Conservation (phyloP, 2,329 filamentous ascomycete species). For the Gyromitra esculenta region DNA sequence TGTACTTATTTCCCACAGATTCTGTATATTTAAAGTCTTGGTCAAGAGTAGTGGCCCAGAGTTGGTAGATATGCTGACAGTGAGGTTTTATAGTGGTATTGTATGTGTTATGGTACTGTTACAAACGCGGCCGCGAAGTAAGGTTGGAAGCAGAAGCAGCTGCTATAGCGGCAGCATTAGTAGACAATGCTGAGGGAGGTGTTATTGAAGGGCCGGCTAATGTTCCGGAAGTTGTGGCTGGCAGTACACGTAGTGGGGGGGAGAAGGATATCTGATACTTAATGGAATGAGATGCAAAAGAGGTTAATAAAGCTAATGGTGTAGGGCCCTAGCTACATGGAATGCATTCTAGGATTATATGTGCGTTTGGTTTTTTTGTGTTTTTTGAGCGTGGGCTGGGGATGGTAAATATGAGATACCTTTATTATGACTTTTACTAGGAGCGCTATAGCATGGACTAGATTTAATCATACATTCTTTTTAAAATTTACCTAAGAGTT, state of each 20-base stretch:
- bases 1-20: constrained; percentile 60
- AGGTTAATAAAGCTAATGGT: too few relatives aligned
- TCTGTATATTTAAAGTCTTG: neutral
- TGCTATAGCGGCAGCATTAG: constrained; percentile 2
- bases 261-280: constrained; percentile 3
- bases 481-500: too few relatives aligned
- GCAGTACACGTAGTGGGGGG: neutral
- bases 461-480: too few relatives aligned
- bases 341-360: neutral
- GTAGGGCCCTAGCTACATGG: neutral
- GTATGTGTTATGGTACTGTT: constrained; percentile 97
- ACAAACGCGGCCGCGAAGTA: constrained; percentile 90
- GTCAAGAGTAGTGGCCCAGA: neutral
- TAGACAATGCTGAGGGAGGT: constrained; percentile 12
- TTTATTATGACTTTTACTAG: neutral
- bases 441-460: too few relatives aligned
- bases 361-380: constrained; percentile 3
- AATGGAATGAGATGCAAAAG: too few relatives aligned
- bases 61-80: constrained; percentile 18
- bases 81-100: constrained; percentile 72
- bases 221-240: neutral
- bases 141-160: constrained; percentile 72
- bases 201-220: constrained; percentile 14
- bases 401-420: constrained; percentile 18
- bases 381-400: constrained; percentile 7